Conservation (phyloP, 1,139 yeast species). For the Taphrina pruni region DNA sequence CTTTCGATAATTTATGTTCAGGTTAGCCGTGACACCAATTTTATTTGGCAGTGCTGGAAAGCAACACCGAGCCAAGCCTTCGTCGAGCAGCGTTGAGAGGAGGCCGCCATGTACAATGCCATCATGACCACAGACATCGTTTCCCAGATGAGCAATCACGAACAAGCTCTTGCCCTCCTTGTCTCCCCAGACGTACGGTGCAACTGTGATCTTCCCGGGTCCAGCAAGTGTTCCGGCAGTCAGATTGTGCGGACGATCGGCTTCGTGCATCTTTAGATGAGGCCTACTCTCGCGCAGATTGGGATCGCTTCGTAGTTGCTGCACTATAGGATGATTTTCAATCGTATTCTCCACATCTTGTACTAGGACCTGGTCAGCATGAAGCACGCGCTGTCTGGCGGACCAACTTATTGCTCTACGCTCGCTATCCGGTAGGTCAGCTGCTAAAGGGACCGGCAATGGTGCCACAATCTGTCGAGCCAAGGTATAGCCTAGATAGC, state of each 20-base stretch:
- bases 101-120: slow-evolving; percentile 88
- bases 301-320: slow-evolving; percentile 44
- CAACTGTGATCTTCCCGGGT: slow-evolving; percentile 49
- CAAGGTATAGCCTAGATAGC: slow-evolving; percentile 23
- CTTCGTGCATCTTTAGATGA: slow-evolving; percentile 46
- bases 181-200: slow-evolving; percentile 51
- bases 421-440: slow-evolving; percentile 16
- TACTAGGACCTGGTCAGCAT: slow-evolving; percentile 6
- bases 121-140: slow-evolving; percentile 66
- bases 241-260: slow-evolving; percentile 48
- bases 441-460: slow-evolving; percentile 9
- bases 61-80: slow-evolving; percentile 84
- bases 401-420: slow-evolving; percentile 1
- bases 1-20: slow-evolving; percentile 67
- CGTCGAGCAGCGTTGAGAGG: slow-evolving; percentile 81
- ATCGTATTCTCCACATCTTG: slow-evolving; percentile 29
- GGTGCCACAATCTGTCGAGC: slow-evolving; percentile 27
- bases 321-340: slow-evolving; percentile 40
- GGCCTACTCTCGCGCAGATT: slow-evolving; percentile 45
- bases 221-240: slow-evolving; percentile 52
- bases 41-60: slow-evolving; percentile 81
- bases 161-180: slow-evolving; percentile 43
- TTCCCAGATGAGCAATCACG: slow-evolving; percentile 60
- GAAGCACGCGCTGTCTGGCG: not conserved
- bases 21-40: slow-evolving; percentile 87